Base-by-base conservation (phyloP, 257 asterid genomes). In the Lycium ferocissimum region DNA sequence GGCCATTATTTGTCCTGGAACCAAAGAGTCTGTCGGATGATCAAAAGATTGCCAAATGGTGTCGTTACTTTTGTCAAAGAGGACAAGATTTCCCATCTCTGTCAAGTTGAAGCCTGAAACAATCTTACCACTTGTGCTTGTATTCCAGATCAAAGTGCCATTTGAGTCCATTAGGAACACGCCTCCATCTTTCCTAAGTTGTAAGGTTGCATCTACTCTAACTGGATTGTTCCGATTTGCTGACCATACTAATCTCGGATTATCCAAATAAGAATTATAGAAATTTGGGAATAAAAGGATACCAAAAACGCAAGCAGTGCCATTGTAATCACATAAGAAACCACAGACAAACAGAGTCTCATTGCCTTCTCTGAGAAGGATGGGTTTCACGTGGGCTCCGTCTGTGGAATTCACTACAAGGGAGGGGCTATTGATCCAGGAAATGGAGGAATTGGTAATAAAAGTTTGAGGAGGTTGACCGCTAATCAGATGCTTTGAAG, bases 181-280 rank as follows among this genome's bases (percentile, higher is more conserved):
- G 37, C 70, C 73, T 61, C 84, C 67, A 14, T 81, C 69, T 45
- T 18, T 37, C 57, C 78, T 81, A 1, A 71, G 78, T 40, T 58
- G 20, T 37, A 81, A 26, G 3, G 56, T 71, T 81, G 85, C 85
- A 81, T 70, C 18, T 11, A 8, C 20, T 43, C 57, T 57, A 13
- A 81, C 88, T 7, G 58, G 88, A 70, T 45, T 38, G 17, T 85
- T 81, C 45, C 85, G 51, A 43, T 85, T 85, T 10, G 79, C 83
- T 8, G 85, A 81, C 88, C 88, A 85, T 6, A 70, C 66, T 57
- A 85, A 67, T n/a, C 5, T 10, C 5, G 72, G 80, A 5, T 51
- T 33, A 33, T 70, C 47, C 22, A 79, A 40, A 35, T 5, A 56
- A 22, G 10, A 10, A 1, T 14, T 0, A 0, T 0, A 0, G 11